phyloP scores from a whole-genome alignment of 768 basidiomycete species.

The Lactifluus pinguis region DNA sequence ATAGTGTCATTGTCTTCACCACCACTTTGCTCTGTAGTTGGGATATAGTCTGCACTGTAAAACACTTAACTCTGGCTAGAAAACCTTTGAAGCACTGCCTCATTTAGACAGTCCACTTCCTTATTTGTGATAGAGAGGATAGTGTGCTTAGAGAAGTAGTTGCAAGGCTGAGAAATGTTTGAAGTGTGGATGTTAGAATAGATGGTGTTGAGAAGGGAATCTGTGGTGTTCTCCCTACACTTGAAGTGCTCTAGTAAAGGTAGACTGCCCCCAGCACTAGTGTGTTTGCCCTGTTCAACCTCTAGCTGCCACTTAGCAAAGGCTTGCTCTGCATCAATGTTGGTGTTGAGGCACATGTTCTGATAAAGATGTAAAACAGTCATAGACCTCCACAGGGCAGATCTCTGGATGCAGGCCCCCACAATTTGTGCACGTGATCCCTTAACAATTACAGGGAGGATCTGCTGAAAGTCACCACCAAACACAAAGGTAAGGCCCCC shows the following conservation, averaged over 20 bases:
- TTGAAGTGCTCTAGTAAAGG: background rate
- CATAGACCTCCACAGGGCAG: slow-evolving; percentile 37
- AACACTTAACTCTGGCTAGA: background rate
- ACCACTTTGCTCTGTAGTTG: background rate
- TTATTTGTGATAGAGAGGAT: background rate
- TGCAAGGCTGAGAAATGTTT: background rate
- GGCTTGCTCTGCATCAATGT: no score
- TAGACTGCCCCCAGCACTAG: background rate
- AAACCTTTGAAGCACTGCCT: background rate
- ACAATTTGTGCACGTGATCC: no score
- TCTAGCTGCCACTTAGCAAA: background rate
- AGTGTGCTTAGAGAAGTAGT: no score
- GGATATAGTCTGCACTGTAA: no score
- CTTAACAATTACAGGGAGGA: slow-evolving; percentile 26
- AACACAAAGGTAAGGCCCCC: no score
- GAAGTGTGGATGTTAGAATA: slow-evolving; percentile 21
- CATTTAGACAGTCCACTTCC: background rate
- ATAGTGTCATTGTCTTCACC: background rate
- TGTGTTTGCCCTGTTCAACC: background rate
- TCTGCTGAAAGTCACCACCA: no score
- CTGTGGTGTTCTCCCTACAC: background rate
- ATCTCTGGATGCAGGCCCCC: slow-evolving; percentile 27
- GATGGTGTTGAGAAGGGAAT: background rate
- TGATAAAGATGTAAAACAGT: slow-evolving; percentile 25
- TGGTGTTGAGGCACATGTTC: background rate